Conservation (phyloP, 345 rosid genomes). For the Barbarea vulgaris region DNA sequence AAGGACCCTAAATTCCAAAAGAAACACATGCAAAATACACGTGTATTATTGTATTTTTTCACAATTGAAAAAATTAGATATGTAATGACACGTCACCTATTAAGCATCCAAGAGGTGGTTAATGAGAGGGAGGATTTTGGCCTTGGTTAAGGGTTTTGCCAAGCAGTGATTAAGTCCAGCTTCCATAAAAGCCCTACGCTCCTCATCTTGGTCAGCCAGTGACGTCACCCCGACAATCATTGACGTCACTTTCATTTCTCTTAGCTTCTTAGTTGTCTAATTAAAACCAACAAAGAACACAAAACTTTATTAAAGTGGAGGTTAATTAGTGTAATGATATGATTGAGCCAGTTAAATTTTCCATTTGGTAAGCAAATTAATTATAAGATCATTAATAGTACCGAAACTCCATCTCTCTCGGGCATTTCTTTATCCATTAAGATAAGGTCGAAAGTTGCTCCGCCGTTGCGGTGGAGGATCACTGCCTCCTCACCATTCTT, state of each 20-base stretch:
- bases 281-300: not conserved
- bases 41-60: not conserved
- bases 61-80: not conserved
- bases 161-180: constrained; percentile 41
- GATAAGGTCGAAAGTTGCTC: constrained; percentile 34
- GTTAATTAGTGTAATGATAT: not conserved
- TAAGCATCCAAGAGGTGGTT: constrained; percentile 32
- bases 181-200: constrained; percentile 39
- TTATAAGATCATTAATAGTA: constrained; percentile 3
- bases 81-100: not conserved
- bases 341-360: not conserved
- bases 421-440: constrained; percentile 48
- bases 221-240: constrained; percentile 43
- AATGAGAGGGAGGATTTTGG: constrained; percentile 29
- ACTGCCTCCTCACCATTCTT: constrained; percentile 40
- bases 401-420: constrained; percentile 36
- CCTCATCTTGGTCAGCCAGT: constrained; percentile 25
- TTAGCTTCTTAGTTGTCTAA: constrained; percentile 42
- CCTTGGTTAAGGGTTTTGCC: constrained; percentile 36
- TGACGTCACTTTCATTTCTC: constrained; percentile 43
- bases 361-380: not conserved
- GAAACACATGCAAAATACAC: not conserved
- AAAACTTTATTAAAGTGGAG: not conserved
- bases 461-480: constrained; percentile 27
- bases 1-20: not conserved